Evolutionary conservation across 495 filamentous ascomycete genomes (phyloP), one percentile per base, ranked within the genome.

Genomic region (Mytilinidion resinicola): DNA sequence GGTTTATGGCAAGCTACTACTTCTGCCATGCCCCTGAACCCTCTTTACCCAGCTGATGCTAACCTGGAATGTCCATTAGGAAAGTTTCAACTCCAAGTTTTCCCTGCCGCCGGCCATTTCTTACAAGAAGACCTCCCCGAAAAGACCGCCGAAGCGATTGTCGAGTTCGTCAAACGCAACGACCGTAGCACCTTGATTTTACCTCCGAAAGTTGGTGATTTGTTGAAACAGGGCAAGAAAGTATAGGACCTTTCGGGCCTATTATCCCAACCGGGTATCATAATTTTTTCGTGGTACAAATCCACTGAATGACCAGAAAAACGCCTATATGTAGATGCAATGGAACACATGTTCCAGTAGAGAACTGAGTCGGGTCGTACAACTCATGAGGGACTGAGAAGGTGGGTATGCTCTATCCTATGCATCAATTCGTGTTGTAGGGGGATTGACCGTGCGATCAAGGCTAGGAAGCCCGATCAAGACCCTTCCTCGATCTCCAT

Each of bases 51-150:
- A 7, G 37, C 35, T 12, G 11, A 35, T 10, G 19, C 51, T 46
- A 55, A 46, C 21, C 14, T 9, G 43, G 53, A 25, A 25, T 36
- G 33, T 30, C 6, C 41, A 42, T 30, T 33, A 89, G 91, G 91
- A 0, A 96, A 96, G 77, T 99, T 96, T 69, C 91, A 96, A 55
- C 77, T 99, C 15, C 86, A 95, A 53, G 91, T 99, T 15, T 85
- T 97, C 59, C 95, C 95, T 0, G 89, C 96, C 71, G 91, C 91
- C 6, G 93, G 93, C 0, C 93, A 97, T 71, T 98, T 96, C 64
- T 81, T 99, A 49, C 95, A 97, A 59, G 93, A 99, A 71, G 93
- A 99, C 70, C 80, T 90, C 54, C 90, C 95, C 1, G 85, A 86
- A 59, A 95, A 90, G 76, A 91, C 86, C 30, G 93, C 95, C 33